Percentiles rank a stretch among this genome's conserved stretches.
phyloP scores from a whole-genome alignment of 2,329 filamentous ascomycete species.

The Trichoderma sp. region DNA sequence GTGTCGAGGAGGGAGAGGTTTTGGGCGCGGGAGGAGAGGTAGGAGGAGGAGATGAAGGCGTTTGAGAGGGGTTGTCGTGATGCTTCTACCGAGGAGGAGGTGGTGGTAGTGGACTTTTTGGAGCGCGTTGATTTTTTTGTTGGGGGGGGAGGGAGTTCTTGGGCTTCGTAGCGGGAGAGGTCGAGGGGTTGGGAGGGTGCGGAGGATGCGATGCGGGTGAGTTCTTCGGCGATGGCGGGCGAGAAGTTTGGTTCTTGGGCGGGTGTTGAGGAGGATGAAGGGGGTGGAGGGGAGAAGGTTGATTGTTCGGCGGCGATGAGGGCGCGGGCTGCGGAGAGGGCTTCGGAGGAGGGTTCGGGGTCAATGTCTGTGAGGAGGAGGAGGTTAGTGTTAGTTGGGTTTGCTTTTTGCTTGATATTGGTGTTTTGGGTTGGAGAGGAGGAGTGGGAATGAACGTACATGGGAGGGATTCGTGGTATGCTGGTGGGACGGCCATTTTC shows the following conservation, averaged over 20 bases:
- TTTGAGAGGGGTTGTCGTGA: constrained; percentile 59
- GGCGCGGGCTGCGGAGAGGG: constrained; percentile 63
- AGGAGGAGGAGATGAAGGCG: constrained; percentile 49
- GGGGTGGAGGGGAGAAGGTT: constrained; percentile 35
- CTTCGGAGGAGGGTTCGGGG: constrained; percentile 59
- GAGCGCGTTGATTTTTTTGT: not conserved
- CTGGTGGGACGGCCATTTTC: constrained; percentile 30
- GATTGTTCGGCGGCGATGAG: constrained; percentile 68
- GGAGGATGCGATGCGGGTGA: constrained; percentile 57
- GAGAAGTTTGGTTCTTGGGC: constrained; percentile 56
- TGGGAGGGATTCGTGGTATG: constrained; percentile 73
- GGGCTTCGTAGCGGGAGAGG: constrained; percentile 77
- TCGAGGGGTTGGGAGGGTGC: constrained; percentile 56
- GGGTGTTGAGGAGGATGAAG: constrained; percentile 44
- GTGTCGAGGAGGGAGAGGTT: constrained; percentile 72
- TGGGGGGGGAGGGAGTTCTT: constrained; percentile 47
- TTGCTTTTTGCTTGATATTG: not conserved
- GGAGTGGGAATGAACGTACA: constrained; percentile 40
- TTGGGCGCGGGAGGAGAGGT: constrained; percentile 49
- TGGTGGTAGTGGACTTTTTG: not conserved
- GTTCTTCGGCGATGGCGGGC: constrained; percentile 63
- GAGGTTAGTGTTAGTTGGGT: constrained; percentile 8
- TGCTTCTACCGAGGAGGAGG: not conserved
- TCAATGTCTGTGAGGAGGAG: constrained; percentile 68
- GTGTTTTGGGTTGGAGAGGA: constrained; percentile 8